Base-by-base conservation (phyloP, 768 basidiomycete genomes). In the Hygrophorus russula region DNA sequence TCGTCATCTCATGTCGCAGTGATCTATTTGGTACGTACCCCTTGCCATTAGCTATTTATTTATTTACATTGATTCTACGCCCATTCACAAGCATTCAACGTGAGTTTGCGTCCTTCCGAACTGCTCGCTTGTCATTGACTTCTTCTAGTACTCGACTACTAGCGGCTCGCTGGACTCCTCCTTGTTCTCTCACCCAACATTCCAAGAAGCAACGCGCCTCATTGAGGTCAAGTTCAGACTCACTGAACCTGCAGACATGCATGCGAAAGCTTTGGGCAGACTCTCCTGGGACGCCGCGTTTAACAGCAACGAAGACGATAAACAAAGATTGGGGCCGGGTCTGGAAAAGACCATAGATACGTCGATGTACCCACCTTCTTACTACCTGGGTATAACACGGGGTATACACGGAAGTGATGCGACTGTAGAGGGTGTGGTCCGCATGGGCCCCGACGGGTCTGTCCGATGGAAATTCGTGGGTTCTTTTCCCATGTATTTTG, bases 131-230 rank as follows among this genome's bases (percentile, higher is more conserved):
- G 30, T 31, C 48, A 35, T 50, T 42, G 28, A 28, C 27, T 11
- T 35, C 42, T 31, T 36, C 33, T 43, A 67, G 64, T 68, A 59
- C 46, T 59, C 64, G 27, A 63, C 60, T 37, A 41, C 58, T 14
- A 55, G 58, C 27, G 66, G 65, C 19, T 59, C 66, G 5, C 59
- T 60, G 33, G 58, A 69, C 46, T 61, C 67, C 2, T 56, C 63
- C 5, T 70, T 74, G 52, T 81, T 83, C 55, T 68, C 73, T 50
- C 69, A 75, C 43, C 56, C 61, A 14, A 60, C 66, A 3, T 80
- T 83, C 53, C 67, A 71, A 31, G 83, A 86, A 54, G 80, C 78
- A 3, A 76, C 75, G 5, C 73, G 79, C 12, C 65, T 82, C 32
- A 69, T 85, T 36, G 72, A 76, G 45, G 58, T 82, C 44, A 66